phyloP scores from a whole-genome alignment of 1,139 yeast genomes.

The Geotrichum phurueaensis region DNA sequence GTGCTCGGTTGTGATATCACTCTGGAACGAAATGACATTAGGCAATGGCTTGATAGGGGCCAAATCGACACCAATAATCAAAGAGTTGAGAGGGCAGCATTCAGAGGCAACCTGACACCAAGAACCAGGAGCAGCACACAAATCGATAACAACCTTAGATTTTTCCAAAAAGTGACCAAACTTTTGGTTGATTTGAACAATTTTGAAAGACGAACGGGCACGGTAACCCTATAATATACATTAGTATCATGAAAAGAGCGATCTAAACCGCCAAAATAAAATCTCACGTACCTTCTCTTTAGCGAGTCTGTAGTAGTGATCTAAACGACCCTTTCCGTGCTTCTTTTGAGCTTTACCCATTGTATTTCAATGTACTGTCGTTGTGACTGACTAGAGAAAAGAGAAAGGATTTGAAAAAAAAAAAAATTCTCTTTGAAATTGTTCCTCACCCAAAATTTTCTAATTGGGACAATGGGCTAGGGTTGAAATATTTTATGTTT shows the following conservation, averaged over 20 bases:
- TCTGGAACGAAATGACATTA: slow-evolving; percentile 87
- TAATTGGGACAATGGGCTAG: slow-evolving; percentile 16
- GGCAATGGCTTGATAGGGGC: slow-evolving; percentile 95
- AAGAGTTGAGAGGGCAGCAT: slow-evolving; percentile 83
- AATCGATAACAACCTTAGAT: slow-evolving; percentile 94
- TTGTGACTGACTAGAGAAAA: slow-evolving; percentile 57
- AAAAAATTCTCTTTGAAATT: slow-evolving; percentile 1
- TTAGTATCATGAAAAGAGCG: not conserved
- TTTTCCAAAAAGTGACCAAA: slow-evolving; percentile 91
- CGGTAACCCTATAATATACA: slow-evolving; percentile 59
- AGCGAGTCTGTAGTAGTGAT: slow-evolving; percentile 90
- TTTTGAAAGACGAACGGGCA: slow-evolving; percentile 97
- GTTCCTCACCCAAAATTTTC: slow-evolving; percentile 5
- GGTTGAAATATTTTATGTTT: not conserved
- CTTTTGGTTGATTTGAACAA: slow-evolving; percentile 91
- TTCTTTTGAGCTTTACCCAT: slow-evolving; percentile 96
- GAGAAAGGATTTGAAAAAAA: slow-evolving; percentile 37
- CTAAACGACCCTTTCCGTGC: slow-evolving; percentile 98
- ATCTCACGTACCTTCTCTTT: slow-evolving; percentile 59
- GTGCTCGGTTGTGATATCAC: slow-evolving; percentile 96
- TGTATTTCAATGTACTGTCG: slow-evolving; percentile 45
- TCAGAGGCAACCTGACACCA: slow-evolving; percentile 99
- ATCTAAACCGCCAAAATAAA: not conserved
- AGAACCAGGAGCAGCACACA: slow-evolving; percentile 99
- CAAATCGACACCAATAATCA: slow-evolving; percentile 95